Base-by-base conservation (phyloP, 352 stramenopile genomes). In the Phytophthora idaei region DNA sequence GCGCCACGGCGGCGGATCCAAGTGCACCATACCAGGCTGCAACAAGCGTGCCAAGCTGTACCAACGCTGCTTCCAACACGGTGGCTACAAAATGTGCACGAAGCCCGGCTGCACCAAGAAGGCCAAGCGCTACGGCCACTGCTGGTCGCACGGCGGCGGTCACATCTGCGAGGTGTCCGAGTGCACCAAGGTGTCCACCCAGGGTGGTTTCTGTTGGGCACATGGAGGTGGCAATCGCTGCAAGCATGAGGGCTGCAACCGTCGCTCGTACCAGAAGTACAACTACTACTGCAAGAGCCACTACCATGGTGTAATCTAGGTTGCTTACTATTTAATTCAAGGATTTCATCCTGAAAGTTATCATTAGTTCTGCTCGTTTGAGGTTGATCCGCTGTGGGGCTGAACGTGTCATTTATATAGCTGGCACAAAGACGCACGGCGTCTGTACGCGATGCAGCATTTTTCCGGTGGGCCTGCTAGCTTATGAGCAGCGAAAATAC, bases 171-270 rank as follows among this genome's bases (percentile, higher is more conserved):
- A 86, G 32, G 57, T 76, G 2, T 74, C 73, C 4, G 70, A 74
- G 15, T 92, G 83, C 74, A 70, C 67, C 44, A 90, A 90, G 57
- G 80, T 87, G 41, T 87, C 81, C 10, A 87, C 80, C 10, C 80
- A 87, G n/a, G 76, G 80, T 36, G 83, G 83, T 0, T 72, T 90
- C n/a, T 93, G 84, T 65, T 90, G 83, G 80, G 82, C 83, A 0
- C 84, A 93, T 60, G 84, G 84, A 29, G 84, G 81, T 37, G 83
- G 83, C 60, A 86, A 88, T 67, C 78, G 78, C 27, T 90, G 81
- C 73, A 71, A 72, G 37, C 70, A 83, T 34, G 78, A 90, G 4
- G 70, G 77, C 42, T 90, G 81, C 71, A 86, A 74, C 28, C 78
- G 81, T 46, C 77, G 77, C 29, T 87, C 81, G 51, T 90, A 90